Conservation (phyloP, 2,329 filamentous ascomycete genomes). For the Hypoxylon sp. region DNA sequence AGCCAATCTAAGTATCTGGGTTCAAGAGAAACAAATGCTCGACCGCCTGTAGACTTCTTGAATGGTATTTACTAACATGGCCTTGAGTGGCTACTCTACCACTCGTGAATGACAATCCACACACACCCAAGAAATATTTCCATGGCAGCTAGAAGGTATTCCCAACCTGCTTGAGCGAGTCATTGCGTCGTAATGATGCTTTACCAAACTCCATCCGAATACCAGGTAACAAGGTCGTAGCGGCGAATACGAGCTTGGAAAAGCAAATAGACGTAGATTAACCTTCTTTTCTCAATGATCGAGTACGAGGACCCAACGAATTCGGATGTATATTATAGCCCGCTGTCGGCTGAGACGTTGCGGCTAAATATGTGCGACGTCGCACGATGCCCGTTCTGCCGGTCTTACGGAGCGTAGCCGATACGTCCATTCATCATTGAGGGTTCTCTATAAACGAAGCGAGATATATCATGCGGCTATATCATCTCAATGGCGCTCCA, state of each 20-base stretch:
- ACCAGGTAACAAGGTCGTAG: slow-evolving; percentile 15
- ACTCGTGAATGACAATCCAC: background rate
- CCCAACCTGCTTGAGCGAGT: background rate
- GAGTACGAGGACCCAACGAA: slow-evolving; percentile 1
- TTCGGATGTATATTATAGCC: slow-evolving; percentile 24
- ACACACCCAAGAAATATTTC: background rate
- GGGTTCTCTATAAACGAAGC: background rate
- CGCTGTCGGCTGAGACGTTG: slow-evolving; percentile 37
- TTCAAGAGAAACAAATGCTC: background rate
- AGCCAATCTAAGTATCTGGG: background rate
- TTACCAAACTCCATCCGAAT: slow-evolving; percentile 4
- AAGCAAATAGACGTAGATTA: background rate
- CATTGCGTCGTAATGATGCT: background rate
- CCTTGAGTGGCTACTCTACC: background rate
- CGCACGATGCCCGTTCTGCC: slow-evolving; percentile 28
- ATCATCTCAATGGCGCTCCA: background rate
- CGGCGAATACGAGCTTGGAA: slow-evolving; percentile 10
- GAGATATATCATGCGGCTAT: background rate
- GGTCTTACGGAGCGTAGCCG: slow-evolving; percentile 29
- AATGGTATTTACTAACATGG: background rate
- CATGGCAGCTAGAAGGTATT: background rate
- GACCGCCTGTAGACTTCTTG: too few species aligned
- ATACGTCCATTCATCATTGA: background rate
- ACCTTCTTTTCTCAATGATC: slow-evolving; percentile 3
- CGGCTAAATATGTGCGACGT: slow-evolving; percentile 41